Base-by-base conservation (phyloP, 352 stramenopile species). In the Pythium sukuiense region DNA sequence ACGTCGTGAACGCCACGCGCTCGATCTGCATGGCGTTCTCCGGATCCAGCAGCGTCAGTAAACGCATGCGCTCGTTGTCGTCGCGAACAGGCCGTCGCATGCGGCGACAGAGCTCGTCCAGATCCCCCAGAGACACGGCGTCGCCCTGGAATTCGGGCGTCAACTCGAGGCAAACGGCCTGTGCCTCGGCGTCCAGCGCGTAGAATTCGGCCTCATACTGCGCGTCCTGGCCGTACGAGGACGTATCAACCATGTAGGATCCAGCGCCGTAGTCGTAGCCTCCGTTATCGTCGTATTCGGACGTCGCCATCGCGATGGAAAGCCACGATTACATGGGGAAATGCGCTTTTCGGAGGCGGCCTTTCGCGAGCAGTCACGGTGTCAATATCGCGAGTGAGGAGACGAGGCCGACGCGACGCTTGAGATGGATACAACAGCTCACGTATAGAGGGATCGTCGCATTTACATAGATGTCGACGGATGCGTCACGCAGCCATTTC, bases 21-120 rank as follows among this genome's bases (percentile, higher is more conserved):
- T 76, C 53, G 33, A 92, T 76, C 3, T 74, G 43, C 81, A 92
- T 89, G 16, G 73, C 60, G 61, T 87, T 88, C 9, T 74, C 76
- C 49, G 76, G 83, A 59, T 92, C 81, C 33, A 92, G 71, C 53
- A 80, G 74, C 24, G 54, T 65, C 77, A 90, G 78, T 24, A 88
- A 68, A 2, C 67, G 74, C 35, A 67, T 61, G 16, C 80, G 72
- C 57, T 90, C 77, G 49, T 70, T 67, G 2, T 80, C 76, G 48
- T 85, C 77, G 24, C 69, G 76, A 4, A 88, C 39, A 11, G 77
- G 65, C 11, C 74, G 71, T 1, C 67, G 68, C 50, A 87, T 76
- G 33, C 69, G 69, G 20, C 52, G 59, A 45, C 81, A 90, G 41
- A 87, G 70, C 35, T 85, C 74, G 30, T 71, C 68, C n/a, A 90